These are phyloP conservation scores for Colletotrichum tamarilloi DNA, from an alignment of 2,329 filamentous ascomycete species.

Conservation along the genomic window DNA sequence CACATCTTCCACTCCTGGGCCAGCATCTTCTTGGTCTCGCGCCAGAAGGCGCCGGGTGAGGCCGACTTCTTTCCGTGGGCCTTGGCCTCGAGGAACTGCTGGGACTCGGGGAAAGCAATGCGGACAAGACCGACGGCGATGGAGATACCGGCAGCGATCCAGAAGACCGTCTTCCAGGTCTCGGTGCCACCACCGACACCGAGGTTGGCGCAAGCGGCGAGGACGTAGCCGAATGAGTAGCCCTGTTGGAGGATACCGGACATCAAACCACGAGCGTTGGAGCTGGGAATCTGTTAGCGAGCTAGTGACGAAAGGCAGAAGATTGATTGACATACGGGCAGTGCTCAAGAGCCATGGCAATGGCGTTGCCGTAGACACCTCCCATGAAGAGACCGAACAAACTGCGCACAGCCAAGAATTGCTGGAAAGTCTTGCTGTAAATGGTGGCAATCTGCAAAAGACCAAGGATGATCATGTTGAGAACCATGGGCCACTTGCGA, in stretches of 20 bases:
- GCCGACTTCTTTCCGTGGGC: conserved; percentile 60
- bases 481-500: conserved; percentile 85
- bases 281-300: conserved; percentile 46
- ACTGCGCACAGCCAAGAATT: conserved; percentile 80
- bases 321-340: conserved; percentile 65
- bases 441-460: conserved; percentile 80
- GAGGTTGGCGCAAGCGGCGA: conserved; percentile 80
- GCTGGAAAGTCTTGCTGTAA: conserved; percentile 76
- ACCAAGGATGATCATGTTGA: conserved; percentile 80
- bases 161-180: conserved; percentile 82
- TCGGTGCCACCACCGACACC: conserved; percentile 73
- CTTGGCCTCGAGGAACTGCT: conserved; percentile 79
- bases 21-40: conserved; percentile 76
- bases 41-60: conserved; percentile 70
- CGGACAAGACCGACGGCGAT: conserved; percentile 76
- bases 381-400: conserved; percentile 86
- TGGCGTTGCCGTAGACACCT: conserved; percentile 82
- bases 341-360: conserved; percentile 81
- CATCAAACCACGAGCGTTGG: conserved; percentile 80
- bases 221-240: conserved; percentile 82
- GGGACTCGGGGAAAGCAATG: conserved; percentile 77
- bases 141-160: conserved; percentile 73
- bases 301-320: fast-evolving
- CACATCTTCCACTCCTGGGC: conserved; percentile 79
- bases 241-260: conserved; percentile 86